Percentiles rank a stretch among this genome's conserved stretches.
phyloP scores from a whole-genome alignment of 2,329 filamentous ascomycete genomes.

The Cordyceps javanica region DNA sequence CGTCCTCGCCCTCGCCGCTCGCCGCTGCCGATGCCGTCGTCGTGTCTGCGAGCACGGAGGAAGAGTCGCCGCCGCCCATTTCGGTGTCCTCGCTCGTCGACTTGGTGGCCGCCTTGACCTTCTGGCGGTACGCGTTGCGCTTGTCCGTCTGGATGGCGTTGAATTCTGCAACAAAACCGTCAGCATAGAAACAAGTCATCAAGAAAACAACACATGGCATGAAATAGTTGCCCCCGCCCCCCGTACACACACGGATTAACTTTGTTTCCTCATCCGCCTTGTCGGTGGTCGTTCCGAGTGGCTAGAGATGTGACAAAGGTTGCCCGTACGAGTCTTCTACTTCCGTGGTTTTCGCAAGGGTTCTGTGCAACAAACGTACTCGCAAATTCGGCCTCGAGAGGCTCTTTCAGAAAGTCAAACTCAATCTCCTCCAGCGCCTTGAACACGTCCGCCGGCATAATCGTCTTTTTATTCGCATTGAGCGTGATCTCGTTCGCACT shows the following conservation, averaged over 20 bases:
- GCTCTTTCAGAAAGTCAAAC: conserved; percentile 62
- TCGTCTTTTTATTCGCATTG: conserved; percentile 67
- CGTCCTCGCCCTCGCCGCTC: conserved; percentile 31
- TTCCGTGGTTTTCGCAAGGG: too few relatives aligned
- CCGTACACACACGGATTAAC: too few relatives aligned
- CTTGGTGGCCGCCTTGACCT: conserved; percentile 62
- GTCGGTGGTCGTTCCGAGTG: too few relatives aligned
- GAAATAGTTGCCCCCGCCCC: too few relatives aligned
- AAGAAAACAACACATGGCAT: too few relatives aligned
- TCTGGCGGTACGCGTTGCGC: conserved; percentile 65
- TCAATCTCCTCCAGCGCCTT: conserved; percentile 72
- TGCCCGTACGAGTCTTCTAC: too few relatives aligned
- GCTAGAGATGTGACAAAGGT: too few relatives aligned
- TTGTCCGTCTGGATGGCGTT: conserved; percentile 68
- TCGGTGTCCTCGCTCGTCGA: conserved; percentile 25
- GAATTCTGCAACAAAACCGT: conserved; percentile 50
- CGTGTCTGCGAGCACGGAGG: conserved; percentile 15
- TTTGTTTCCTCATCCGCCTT: too few relatives aligned
- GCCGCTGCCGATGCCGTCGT: conserved; percentile 20
- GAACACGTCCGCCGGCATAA: conserved; percentile 69
- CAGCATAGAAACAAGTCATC: too few relatives aligned
- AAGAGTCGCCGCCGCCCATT: conserved; percentile 19
- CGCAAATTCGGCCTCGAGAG: conserved; percentile 68
- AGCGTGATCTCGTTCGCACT: conserved; percentile 70
- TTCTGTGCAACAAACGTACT: conserved; percentile 43